Percentiles rank a stretch among this genome's conserved stretches.
Conservation (phyloP, 2,329 filamentous ascomycete species). For the Ophiocordyceps camponoti-leonardi region DNA sequence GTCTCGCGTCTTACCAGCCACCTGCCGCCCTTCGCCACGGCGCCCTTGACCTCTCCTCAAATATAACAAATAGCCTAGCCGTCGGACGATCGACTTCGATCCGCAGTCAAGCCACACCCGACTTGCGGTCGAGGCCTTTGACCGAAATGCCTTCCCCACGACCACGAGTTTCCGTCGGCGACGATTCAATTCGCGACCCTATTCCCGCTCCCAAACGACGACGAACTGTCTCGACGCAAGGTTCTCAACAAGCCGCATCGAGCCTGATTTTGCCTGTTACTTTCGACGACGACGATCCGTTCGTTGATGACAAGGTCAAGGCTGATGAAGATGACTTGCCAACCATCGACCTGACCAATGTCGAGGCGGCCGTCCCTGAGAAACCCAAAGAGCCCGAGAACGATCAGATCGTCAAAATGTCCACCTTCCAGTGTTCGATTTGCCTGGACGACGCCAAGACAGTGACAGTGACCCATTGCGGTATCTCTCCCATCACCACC, state of each 20-base stretch:
- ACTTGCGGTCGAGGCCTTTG: constrained; percentile 4
- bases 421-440: constrained; percentile 46
- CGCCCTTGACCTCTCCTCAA: neutral
- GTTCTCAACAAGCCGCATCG: neutral
- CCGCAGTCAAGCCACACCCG: neutral
- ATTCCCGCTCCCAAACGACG: constrained; percentile 10
- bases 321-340: constrained; percentile 8
- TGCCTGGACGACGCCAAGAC: constrained; percentile 45
- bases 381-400: constrained; percentile 25
- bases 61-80: neutral
- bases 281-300: constrained; percentile 12
- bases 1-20: too few species aligned
- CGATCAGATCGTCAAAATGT: constrained; percentile 33
- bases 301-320: constrained; percentile 7
- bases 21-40: too few species aligned
- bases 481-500: constrained; percentile 23
- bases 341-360: constrained; percentile 20
- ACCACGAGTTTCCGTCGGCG: neutral
- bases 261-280: neutral
- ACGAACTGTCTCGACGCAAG: constrained; percentile 2
- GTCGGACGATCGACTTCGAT: too few species aligned
- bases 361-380: constrained; percentile 21
- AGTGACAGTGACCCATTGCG: constrained; percentile 48
- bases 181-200: neutral
- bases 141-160: constrained; percentile 4